phyloP scores from a whole-genome alignment of 352 stramenopile genomes.

The Pythium sukuiense region DNA sequence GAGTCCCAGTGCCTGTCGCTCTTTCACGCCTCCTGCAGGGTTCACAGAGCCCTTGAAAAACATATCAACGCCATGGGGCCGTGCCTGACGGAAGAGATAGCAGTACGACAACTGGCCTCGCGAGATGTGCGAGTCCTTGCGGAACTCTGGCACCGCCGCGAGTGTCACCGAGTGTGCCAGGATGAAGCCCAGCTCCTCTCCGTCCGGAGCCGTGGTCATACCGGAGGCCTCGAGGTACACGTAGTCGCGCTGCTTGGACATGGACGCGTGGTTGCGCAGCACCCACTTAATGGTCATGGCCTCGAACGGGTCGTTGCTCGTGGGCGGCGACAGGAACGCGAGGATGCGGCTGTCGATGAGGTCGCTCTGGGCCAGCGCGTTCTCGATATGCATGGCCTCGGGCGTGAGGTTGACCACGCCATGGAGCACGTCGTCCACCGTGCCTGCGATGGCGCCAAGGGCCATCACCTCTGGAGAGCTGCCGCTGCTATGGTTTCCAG shows the following conservation, averaged over 20 bases:
- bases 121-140: conserved; percentile 67
- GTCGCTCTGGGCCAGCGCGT: conserved; percentile 41
- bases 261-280: conserved; percentile 50
- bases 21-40: conserved; percentile 46
- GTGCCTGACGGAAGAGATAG: conserved; percentile 45
- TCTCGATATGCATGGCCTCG: conserved; percentile 64
- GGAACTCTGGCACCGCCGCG: conserved; percentile 47
- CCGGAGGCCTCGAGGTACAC: conserved; percentile 70
- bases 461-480: conserved; percentile 41
- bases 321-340: conserved; percentile 45
- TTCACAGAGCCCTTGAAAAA: conserved; percentile 58
- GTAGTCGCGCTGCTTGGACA: conserved; percentile 63
- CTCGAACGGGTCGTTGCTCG: conserved; percentile 46
- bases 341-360: conserved; percentile 59
- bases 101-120: conserved; percentile 57
- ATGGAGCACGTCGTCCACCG: conserved; percentile 52
- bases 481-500: neutral
- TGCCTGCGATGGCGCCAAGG: conserved; percentile 35
- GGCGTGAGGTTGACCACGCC: conserved; percentile 56
- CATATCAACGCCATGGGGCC: conserved; percentile 42
- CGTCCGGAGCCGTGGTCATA: conserved; percentile 43
- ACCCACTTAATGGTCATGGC: conserved; percentile 69
- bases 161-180: conserved; percentile 61
- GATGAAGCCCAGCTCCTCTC: conserved; percentile 58
- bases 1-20: conserved; percentile 45